Evolutionary conservation across 768 basidiomycete species (phyloP).

Genomic region (Tephrocybe sp.): DNA sequence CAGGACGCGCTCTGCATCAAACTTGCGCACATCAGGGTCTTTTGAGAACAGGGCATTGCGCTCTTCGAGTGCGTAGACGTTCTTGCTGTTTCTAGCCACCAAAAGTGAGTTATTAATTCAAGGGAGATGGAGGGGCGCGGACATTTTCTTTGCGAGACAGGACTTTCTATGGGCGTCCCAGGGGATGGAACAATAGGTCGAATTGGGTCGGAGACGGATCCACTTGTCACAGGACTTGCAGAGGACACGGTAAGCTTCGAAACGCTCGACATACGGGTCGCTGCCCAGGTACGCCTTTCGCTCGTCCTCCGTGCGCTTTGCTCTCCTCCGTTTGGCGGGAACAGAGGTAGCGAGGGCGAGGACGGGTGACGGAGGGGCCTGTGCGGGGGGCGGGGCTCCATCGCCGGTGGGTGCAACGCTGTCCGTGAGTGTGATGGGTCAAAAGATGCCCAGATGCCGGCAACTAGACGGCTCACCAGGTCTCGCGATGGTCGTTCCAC

Average conservation of each 20-base stretch:
- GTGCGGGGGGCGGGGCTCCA: conserved; percentile 5
- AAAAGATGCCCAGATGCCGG: too few relatives aligned
- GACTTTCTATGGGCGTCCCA: conserved; percentile 88
- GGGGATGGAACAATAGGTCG: conserved; percentile 85
- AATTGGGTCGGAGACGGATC: conserved; percentile 84
- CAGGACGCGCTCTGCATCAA: conserved; percentile 69
- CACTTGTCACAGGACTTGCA: conserved; percentile 83
- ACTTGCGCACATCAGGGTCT: conserved; percentile 73
- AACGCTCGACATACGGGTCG: conserved; percentile 78
- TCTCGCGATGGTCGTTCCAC: conserved; percentile 66
- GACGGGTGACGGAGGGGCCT: conserved; percentile 27
- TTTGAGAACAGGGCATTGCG: conserved; percentile 57
- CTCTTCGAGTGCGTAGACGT: conserved; percentile 60
- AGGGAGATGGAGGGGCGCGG: conserved; percentile 22
- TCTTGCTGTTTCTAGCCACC: conserved; percentile 42
- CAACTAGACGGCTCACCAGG: conserved; percentile 51
- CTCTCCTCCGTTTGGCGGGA: conserved; percentile 63
- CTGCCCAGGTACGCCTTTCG: conserved; percentile 68
- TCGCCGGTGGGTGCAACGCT: background rate
- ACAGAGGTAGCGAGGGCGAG: conserved; percentile 39
- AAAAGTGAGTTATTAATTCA: background rate
- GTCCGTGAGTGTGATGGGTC: background rate
- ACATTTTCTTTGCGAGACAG: conserved; percentile 79
- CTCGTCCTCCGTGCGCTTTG: conserved; percentile 77
- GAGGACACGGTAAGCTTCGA: conserved; percentile 77